phyloP scores from a whole-genome alignment of 768 basidiomycete genomes.

The Leccinellum albellum region DNA sequence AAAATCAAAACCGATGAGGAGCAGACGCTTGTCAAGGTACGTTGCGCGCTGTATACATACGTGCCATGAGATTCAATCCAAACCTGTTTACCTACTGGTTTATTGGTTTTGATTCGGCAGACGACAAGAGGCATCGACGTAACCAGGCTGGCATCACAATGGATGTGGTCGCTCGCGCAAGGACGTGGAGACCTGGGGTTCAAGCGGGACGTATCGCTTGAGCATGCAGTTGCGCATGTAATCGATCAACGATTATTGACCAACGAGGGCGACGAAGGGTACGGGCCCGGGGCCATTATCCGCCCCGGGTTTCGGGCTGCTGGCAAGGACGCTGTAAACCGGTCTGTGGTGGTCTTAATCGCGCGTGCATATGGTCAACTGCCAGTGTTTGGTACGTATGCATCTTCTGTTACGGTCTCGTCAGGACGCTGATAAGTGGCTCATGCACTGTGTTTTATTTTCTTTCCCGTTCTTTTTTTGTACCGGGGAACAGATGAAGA shows the following conservation, averaged over 20 bases:
- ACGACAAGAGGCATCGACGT: not conserved
- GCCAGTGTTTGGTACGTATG: conserved; percentile 17
- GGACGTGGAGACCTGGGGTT: conserved; percentile 2
- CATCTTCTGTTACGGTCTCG: not conserved
- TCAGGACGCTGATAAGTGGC: too few relatives aligned
- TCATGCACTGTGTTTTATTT: too few relatives aligned
- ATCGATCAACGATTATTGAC: not conserved
- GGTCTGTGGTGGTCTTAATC: conserved; percentile 5
- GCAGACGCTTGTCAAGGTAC: conserved; percentile 4
- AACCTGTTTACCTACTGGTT: too few relatives aligned
- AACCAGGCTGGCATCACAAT: not conserved
- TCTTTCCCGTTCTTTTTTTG: too few relatives aligned
- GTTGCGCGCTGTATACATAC: not conserved
- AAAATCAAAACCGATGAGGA: not conserved
- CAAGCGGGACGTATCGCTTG: not conserved
- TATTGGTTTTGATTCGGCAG: conserved; percentile 2
- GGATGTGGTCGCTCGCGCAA: not conserved
- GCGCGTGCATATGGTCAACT: not conserved
- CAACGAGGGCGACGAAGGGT: not conserved
- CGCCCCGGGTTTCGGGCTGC: not conserved
- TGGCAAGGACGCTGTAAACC: not conserved
- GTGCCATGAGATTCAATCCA: not conserved
- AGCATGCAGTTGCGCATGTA: not conserved
- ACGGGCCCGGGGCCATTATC: not conserved
- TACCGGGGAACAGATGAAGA: conserved; percentile 7